Conservation (phyloP, 2,329 filamentous ascomycete species). For the Fusarium camptoceras region DNA sequence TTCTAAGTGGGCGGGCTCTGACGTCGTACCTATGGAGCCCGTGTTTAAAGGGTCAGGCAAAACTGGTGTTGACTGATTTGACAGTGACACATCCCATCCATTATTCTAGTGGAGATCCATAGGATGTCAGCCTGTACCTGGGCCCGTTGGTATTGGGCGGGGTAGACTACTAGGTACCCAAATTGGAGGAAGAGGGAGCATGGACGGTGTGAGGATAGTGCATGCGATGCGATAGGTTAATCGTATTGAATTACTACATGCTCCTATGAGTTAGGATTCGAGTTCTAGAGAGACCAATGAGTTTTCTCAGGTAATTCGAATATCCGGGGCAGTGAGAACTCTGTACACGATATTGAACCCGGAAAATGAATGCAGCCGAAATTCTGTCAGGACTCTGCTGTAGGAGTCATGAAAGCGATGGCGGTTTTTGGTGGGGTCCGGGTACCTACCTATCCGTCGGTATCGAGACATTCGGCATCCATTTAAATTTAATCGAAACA, state of each 20-base stretch:
- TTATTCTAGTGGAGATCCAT: slow-evolving; percentile 34
- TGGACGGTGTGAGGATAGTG: slow-evolving; percentile 41
- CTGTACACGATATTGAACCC: neutral
- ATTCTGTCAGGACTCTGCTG: neutral
- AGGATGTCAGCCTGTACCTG: slow-evolving; percentile 21
- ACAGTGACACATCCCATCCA: slow-evolving; percentile 12
- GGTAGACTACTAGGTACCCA: slow-evolving; percentile 25
- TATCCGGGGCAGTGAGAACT: neutral
- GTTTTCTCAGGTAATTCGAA: neutral
- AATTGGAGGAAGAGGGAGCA: neutral
- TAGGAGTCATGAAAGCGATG: slow-evolving; percentile 34
- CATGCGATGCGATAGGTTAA: slow-evolving; percentile 13
- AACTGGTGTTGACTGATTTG: slow-evolving; percentile 15
- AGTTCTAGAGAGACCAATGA: neutral
- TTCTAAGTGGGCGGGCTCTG: neutral
- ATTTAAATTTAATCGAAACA: slow-evolving; percentile 15
- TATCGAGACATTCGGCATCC: slow-evolving; percentile 19
- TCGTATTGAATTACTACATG: neutral
- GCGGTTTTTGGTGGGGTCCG: slow-evolving; percentile 30
- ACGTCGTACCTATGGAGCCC: no score
- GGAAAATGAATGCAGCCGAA: neutral
- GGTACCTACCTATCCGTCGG: neutral
- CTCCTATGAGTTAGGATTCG: neutral
- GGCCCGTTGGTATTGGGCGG: slow-evolving; percentile 29
- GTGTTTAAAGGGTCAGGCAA: slow-evolving; percentile 3